Evolutionary conservation across 2,329 filamentous ascomycete species (phyloP), one percentile per base, ranked within the genome.

Genomic region (Sporothrix curviconia): DNA sequence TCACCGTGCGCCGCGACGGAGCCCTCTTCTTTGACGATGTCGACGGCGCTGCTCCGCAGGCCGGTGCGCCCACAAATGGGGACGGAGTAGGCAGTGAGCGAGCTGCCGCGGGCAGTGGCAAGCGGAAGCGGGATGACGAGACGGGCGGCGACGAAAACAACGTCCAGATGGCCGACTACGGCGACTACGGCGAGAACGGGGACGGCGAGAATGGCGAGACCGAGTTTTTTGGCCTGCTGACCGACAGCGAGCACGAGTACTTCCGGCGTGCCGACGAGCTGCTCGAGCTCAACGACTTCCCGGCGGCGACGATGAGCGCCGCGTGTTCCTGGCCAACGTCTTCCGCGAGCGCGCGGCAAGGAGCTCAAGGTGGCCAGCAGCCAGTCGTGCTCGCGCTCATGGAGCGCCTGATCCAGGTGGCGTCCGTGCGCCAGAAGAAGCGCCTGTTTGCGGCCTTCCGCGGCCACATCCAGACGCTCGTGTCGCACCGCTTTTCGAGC

Each of bases 281-380:
- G 74, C 84, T 99, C 59, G 92, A 96, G 70, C 73, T 90, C 64
- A 94, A 97, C 73, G 84, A 92, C 69, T 97, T 97, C 83, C 82
- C 40, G 56, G 36, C 37, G 84, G 85, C 39, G 71, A 83, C 54
- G 90, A 96, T 64, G 87, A 91, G 64, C 81, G 85, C 58, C 75
- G 77, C 55, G 66, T 87, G 50, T 91, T 90, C 66, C 72, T 97
- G 47, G 83, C 86, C 60, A 95, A 87, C 70, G 88, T 97, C 53
- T 95, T 89, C 72, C 80, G 82, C 64, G 92, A 72, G 91, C 92
- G 0, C 79, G 85, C 60, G 91, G 90, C 60, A 97, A 97, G 73
- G 94, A 97, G 71, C 78, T 99, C 67, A 99, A 97, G 78, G 83
- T 99, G 61, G 92, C 92, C 24, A 94, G 90, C 74, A 96, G 91